Evolutionary conservation across 2,329 filamentous ascomycete species (phyloP).

Genomic region (Clathrospora elynae): DNA sequence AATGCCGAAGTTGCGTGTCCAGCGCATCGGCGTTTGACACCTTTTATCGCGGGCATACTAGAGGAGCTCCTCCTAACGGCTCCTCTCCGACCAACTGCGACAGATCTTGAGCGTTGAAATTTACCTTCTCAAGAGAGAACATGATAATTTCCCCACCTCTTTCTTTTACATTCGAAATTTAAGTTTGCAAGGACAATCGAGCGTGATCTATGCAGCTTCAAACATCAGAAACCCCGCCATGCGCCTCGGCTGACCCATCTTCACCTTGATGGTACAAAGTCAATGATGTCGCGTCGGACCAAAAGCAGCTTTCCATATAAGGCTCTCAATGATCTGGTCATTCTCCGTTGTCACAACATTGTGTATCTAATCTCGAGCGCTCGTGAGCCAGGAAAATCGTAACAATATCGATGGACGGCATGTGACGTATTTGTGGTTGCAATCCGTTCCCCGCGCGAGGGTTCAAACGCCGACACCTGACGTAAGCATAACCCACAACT

Average conservation of each 20-base stretch:
- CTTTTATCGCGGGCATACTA: constrained; percentile 21
- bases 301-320: too few species aligned
- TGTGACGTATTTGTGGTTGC: constrained; percentile 9
- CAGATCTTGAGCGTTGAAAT: constrained; percentile 14
- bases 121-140: constrained; percentile 5
- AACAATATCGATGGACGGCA: too few species aligned
- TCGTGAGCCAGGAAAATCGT: too few species aligned
- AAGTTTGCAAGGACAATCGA: too few species aligned
- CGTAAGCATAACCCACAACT: constrained; percentile 8
- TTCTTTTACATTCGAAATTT: too few species aligned
- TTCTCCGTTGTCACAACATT: too few species aligned
- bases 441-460: too few species aligned
- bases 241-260: constrained; percentile 11
- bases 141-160: background rate
- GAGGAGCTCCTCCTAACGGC: constrained; percentile 21
- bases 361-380: too few species aligned
- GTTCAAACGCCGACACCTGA: constrained; percentile 21
- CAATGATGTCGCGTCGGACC: too few species aligned
- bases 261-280: constrained; percentile 2
- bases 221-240: constrained; percentile 10
- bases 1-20: constrained; percentile 1
- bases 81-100: constrained; percentile 29
- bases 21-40: constrained; percentile 24
- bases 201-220: constrained; percentile 25
- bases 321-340: too few species aligned